phyloP scores from a whole-genome alignment of 2,329 filamentous ascomycete genomes.

The Fusarium sp. region DNA sequence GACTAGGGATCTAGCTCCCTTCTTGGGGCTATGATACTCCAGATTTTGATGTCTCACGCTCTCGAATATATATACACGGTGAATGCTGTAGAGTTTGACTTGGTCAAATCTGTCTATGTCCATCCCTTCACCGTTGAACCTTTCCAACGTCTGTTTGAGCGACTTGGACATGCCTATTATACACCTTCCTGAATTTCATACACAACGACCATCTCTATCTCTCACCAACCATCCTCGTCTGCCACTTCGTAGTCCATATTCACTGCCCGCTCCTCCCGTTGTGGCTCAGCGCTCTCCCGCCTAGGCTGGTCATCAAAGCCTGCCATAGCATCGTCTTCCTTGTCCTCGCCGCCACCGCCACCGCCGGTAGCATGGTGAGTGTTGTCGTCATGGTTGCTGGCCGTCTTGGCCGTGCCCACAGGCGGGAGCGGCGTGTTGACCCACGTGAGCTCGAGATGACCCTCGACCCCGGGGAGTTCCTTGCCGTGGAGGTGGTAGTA shows the following conservation, averaged over 20 bases:
- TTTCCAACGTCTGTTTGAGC: background rate
- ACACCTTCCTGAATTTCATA: background rate
- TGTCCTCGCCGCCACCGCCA: conserved; percentile 13
- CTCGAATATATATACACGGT: background rate
- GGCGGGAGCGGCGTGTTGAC: conserved; percentile 54
- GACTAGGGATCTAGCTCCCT: conserved; percentile 35
- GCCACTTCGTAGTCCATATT: conserved; percentile 71
- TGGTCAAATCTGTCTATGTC: background rate
- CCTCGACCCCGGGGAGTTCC: conserved; percentile 73
- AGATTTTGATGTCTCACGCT: background rate
- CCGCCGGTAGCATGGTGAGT: background rate
- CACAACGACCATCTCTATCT: conserved; percentile 13
- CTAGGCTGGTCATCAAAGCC: conserved; percentile 41
- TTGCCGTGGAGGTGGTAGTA: conserved; percentile 71
- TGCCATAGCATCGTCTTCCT: conserved; percentile 48
- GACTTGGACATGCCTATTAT: background rate
- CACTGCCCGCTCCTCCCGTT: conserved; percentile 52
- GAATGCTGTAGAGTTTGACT: background rate
- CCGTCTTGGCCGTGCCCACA: conserved; percentile 25
- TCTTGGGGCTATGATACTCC: conserved; percentile 31
- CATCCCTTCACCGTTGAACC: background rate
- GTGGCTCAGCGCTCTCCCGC: conserved; percentile 34
- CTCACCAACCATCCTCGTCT: conserved; percentile 65
- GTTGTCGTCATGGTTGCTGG: conserved; percentile 25
- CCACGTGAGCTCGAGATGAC: conserved; percentile 78